Conservation (phyloP, 2,329 filamentous ascomycete species). For the Xylaria sp. region DNA sequence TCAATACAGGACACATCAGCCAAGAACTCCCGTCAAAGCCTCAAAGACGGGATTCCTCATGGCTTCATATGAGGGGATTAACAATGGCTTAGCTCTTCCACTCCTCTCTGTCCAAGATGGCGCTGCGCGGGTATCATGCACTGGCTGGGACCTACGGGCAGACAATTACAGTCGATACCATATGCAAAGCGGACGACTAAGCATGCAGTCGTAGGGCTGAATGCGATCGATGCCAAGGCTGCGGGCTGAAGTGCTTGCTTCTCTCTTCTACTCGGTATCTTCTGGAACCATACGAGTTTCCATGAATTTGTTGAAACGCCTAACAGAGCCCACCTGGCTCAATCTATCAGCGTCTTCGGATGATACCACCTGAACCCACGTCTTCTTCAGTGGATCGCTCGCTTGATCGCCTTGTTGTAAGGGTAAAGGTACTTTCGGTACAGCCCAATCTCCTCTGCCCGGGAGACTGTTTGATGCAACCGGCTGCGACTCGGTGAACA, state of each 20-base stretch:
- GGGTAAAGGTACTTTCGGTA: background rate
- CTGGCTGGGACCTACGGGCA: background rate
- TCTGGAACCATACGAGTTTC: constrained; percentile 23
- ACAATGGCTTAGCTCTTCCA: background rate
- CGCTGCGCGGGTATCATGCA: background rate
- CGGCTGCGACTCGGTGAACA: constrained; percentile 27
- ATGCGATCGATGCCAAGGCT: background rate
- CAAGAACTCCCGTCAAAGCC: background rate
- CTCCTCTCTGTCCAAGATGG: background rate
- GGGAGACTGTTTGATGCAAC: constrained; percentile 8
- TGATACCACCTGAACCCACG: constrained; percentile 32
- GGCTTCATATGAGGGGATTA: background rate
- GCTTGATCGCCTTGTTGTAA: background rate
- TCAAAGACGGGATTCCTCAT: background rate
- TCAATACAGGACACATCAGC: background rate
- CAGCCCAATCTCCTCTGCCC: constrained; percentile 31
- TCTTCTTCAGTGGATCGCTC: constrained; percentile 8
- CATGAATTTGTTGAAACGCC: constrained; percentile 25
- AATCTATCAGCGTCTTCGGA: constrained; percentile 22
- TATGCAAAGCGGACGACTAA: background rate
- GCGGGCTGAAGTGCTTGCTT: background rate
- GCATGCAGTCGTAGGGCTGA: background rate
- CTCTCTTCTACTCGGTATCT: constrained; percentile 1
- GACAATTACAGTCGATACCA: background rate
- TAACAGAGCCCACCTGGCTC: constrained; percentile 8